Base-by-base conservation (phyloP, 441 rosid genomes). In the Gossypium aridum region DNA sequence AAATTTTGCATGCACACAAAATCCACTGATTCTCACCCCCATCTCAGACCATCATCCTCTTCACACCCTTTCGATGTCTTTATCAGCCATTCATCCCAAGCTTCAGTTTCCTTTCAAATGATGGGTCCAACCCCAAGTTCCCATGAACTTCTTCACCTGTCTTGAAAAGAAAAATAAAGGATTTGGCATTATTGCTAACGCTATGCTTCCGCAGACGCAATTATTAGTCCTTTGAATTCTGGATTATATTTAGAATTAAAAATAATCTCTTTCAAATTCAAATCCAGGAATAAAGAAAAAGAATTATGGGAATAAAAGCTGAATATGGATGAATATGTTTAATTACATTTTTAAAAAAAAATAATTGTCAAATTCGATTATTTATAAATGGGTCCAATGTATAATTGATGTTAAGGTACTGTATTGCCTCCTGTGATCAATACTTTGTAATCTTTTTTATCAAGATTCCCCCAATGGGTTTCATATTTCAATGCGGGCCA, bases 401-500 rank as follows among this genome's bases (percentile, higher is more conserved):
- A 45, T 34, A 28, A 63, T 79, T 57, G 69, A 71, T 57, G 74
- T 75, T 65, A 56, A 61, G 67, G 73, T 65, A 53, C 51, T 16
- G 64, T 79, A 43, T 64, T 71, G 78, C 71, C 61, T 56, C 31
- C 66, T 63, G 31, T 76, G 77, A 54, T 25, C 34, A 16, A 45
- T 77, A 62, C 28, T 60, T 66, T 39, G 20, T 37, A 75, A 78
- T 74, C 72, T 74, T 76, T 73, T 60, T 74, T 23, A 9, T 31
- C 53, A 75, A 83, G 86, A 83, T 81, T 79, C 84, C 81, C 51
- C 51, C 47, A 14, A 17, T n/a, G 45, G 55, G 51, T 61, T 75
- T 70, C 74, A 49, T 61, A 77, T 62, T 75, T 79, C 75, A 67
- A 60, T 19, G 80, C 70, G 82, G 83, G 82, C 73, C 84, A 79